Base-by-base conservation (phyloP, 805 yeast genomes). In the Myxozyma neglecta region DNA sequence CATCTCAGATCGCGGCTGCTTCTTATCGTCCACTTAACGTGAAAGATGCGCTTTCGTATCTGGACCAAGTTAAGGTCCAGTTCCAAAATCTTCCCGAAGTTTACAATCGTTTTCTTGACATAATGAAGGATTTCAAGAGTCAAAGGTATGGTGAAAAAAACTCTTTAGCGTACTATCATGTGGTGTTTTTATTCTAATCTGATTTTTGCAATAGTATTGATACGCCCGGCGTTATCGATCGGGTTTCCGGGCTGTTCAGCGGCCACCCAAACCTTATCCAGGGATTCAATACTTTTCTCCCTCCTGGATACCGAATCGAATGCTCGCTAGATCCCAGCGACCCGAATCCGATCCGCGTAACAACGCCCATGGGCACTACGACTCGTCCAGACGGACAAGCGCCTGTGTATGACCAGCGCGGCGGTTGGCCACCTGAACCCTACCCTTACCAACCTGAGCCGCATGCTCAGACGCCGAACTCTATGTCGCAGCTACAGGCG, bases 91-190 rank as follows among this genome's bases (percentile, higher is more conserved):
- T 93, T 76, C 96, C 98, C 0, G 97, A 92, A 70, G 96, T 94
- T 47, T 94, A 94, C 80, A 94, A 94, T 75, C 91, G 89, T 74
- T 94, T 96, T 71, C 81, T 94, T 71, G 99, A 94, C 73, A 93
- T 94, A 67, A 94, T 94, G 99, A 96, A 96, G 78, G 99, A 96
- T 73, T 96, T 94, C 79, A 96, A 96, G 79, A 87, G 96, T 57
- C 97, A 93, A 77, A 85, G 85, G 85, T 81, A 75, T 64, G 84
- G 66, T 36, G 45, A 42, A 57, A 49, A 14, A n/a, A 37, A 18
- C 52, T 36, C 13, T 32, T 11, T n/a, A 43, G 7, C 24, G 36
- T n/a, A 13, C 9, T 46, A 29, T 36, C 47, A 1, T 52, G 10
- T n/a, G 14, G 39, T 10, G n/a, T 34, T 37, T 16, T 24, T 35